These are phyloP conservation scores for Mucor mucedo DNA, from an alignment of 371 early-diverging fungal species.

Conservation along the genomic window DNA sequence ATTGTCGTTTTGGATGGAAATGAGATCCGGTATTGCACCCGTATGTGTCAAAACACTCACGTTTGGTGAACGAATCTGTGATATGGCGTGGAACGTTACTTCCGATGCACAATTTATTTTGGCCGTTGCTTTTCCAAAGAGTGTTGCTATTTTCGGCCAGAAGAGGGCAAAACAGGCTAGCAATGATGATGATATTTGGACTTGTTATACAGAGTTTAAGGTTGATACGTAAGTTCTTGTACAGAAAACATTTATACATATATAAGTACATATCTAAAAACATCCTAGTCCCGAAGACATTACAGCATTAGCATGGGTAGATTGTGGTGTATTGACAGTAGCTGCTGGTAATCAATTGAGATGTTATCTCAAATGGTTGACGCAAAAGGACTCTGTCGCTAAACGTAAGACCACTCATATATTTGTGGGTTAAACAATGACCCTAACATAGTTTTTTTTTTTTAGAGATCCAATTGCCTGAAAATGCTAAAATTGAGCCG, in stretches of 20 bases:
- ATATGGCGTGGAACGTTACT: conserved; percentile 73
- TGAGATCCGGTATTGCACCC: conserved; percentile 37
- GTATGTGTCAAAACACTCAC: conserved; percentile 20
- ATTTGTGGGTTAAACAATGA: neutral
- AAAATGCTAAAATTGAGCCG: conserved; percentile 37
- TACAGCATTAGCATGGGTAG: conserved; percentile 67
- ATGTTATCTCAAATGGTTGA: conserved; percentile 74
- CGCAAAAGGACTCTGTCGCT: conserved; percentile 40
- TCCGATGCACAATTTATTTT: conserved; percentile 76
- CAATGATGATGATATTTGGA: conserved; percentile 43
- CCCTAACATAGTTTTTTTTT: neutral
- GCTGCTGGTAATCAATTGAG: conserved; percentile 62
- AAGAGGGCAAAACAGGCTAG: conserved; percentile 37
- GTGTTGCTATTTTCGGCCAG: conserved; percentile 60
- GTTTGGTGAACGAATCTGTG: conserved; percentile 43
- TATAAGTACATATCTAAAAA: neutral
- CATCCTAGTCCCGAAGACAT: conserved; percentile 41
- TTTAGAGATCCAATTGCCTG: conserved; percentile 21
- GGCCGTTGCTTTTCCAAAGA: conserved; percentile 59
- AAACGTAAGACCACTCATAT: conserved; percentile 34
- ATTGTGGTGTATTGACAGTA: conserved; percentile 66
- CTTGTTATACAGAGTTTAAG: conserved; percentile 47
- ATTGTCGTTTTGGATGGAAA: conserved; percentile 45
- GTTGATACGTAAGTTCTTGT: conserved; percentile 42
- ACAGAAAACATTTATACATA: neutral